A percentile compares a stretch with the other conserved stretches of the same genome.
Conservation (phyloP, 352 stramenopile species). For the Globisporangium carolinianum region DNA sequence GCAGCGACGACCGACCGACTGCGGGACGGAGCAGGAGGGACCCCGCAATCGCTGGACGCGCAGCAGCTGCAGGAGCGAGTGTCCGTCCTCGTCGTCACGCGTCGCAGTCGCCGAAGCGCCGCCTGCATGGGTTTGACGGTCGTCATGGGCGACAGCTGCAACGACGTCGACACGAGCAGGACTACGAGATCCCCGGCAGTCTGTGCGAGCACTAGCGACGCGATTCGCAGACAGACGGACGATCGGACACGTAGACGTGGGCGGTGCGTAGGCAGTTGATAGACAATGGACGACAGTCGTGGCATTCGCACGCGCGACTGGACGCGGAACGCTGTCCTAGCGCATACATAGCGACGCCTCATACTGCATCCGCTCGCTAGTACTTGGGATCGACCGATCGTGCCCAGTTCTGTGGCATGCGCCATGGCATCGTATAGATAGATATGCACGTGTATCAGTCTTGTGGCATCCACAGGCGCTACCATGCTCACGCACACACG, state of each 20-base stretch:
- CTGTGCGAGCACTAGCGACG: conserved; percentile 9
- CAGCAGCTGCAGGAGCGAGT: no score
- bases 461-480: no score
- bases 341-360: conserved; percentile 4
- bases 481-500: not conserved
- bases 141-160: no score
- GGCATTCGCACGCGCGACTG: not conserved
- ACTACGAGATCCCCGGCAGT: conserved; percentile 10
- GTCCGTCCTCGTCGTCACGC: no score
- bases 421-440: not conserved
- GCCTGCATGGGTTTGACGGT: no score
- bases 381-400: conserved; percentile 74
- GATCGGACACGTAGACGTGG: no score
- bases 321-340: not conserved
- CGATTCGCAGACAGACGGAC: no score
- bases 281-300: not conserved
- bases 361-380: conserved; percentile 14
- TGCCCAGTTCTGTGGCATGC: conserved; percentile 50
- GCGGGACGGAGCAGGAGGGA: no score
- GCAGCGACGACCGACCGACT: no score
- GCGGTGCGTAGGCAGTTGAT: not conserved
- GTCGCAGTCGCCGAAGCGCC: no score
- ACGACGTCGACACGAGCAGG: not conserved
- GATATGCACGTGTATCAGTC: not conserved
- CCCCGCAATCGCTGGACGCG: no score